Evolutionary conservation across 805 yeast genomes (phyloP).

Genomic region (Teunomyces aglyptinius): DNA sequence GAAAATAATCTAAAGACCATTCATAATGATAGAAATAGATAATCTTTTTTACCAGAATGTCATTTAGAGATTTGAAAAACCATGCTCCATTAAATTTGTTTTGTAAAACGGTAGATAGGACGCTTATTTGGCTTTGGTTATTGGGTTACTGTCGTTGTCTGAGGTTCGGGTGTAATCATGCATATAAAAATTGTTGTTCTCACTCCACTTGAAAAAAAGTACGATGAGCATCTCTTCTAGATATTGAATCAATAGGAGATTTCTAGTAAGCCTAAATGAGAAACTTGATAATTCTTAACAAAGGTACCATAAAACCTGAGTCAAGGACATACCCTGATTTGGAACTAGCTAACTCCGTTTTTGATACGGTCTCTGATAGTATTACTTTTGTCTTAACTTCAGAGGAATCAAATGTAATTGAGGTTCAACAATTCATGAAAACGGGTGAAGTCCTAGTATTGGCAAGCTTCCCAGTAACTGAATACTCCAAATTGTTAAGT

Average conservation of each 20-base stretch:
- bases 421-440: conserved; percentile 74
- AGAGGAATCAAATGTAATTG: conserved; percentile 54
- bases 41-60: too few relatives aligned
- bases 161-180: not conserved
- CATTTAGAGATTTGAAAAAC: too few relatives aligned
- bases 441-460: conserved; percentile 56
- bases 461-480: conserved; percentile 55
- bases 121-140: too few relatives aligned
- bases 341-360: conserved; percentile 50
- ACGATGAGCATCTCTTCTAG: conserved; percentile 1
- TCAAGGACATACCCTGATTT: conserved; percentile 67
- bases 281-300: conserved; percentile 51
- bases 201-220: not conserved
- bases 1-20: not conserved
- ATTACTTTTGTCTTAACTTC: conserved; percentile 61
- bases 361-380: conserved; percentile 74
- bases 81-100: too few relatives aligned
- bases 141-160: not conserved
- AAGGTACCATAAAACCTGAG: conserved; percentile 50
- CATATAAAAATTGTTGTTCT: not conserved
- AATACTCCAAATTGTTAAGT: conserved; percentile 38
- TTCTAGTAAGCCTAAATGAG: conserved; percentile 33
- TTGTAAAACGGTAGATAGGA: too few relatives aligned
- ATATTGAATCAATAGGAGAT: not conserved
- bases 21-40: conserved; percentile 1